These are phyloP conservation scores for Tothia fuscella DNA, from an alignment of 2,329 filamentous ascomycete genomes.

Conservation along the genomic window DNA sequence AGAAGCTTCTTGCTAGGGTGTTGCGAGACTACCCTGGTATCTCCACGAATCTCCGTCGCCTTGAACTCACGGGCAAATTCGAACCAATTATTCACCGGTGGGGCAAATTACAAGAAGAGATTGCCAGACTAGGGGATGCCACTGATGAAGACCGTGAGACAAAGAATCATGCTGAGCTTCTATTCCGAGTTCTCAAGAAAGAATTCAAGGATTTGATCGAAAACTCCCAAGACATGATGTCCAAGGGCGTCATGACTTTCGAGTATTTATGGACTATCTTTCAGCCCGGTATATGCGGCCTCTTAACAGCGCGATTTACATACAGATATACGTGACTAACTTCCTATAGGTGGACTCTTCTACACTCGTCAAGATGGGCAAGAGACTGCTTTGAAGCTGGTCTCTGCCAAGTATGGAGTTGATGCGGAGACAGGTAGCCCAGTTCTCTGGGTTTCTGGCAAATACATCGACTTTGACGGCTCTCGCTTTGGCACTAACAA, in stretches of 20 bases:
- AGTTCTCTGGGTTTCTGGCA: conserved; percentile 16
- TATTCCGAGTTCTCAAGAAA: conserved; percentile 20
- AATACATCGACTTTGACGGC: conserved; percentile 27
- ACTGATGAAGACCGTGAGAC: conserved; percentile 18
- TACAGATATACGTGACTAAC: too few species aligned
- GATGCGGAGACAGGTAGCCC: conserved; percentile 8
- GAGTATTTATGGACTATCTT: conserved; percentile 34
- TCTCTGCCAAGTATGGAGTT: conserved; percentile 14
- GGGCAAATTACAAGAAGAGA: conserved; percentile 42
- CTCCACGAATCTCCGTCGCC: conserved; percentile 24
- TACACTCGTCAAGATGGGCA: conserved; percentile 21
- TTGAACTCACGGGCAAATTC: conserved; percentile 24
- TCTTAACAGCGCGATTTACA: too few species aligned
- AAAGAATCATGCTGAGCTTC: conserved; percentile 20
- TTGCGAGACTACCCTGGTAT: conserved; percentile 23
- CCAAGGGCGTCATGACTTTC: conserved; percentile 30
- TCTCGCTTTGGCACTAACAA: conserved; percentile 20
- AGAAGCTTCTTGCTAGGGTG: conserved; percentile 19
- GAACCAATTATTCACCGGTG: conserved; percentile 26
- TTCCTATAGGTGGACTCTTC: conserved; percentile 18
- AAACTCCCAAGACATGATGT: conserved; percentile 20
- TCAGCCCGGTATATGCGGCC: too few species aligned
- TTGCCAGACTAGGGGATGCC: conserved; percentile 47
- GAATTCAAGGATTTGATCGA: conserved; percentile 16
- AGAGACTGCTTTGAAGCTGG: conserved; percentile 21